Percentiles rank a stretch among this genome's conserved stretches.
phyloP scores from a whole-genome alignment of 768 basidiomycete genomes.

The Termitomyces sp. region DNA sequence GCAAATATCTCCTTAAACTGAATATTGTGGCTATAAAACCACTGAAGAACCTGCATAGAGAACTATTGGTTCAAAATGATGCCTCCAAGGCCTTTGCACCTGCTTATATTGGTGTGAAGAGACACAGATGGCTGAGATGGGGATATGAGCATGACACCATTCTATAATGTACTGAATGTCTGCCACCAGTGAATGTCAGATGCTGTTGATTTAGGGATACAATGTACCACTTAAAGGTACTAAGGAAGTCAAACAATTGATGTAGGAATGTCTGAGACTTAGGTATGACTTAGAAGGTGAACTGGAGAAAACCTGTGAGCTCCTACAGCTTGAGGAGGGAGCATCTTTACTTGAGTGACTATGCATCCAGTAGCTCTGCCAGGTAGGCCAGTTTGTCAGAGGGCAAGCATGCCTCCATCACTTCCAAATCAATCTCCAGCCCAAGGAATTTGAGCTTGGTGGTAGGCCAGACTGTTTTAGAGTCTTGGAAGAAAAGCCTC shows the following conservation, averaged over 20 bases:
- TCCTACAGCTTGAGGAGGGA: constrained; percentile 2
- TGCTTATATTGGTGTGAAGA: constrained; percentile 31
- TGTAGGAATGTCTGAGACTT: constrained; percentile 23
- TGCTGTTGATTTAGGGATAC: constrained; percentile 17
- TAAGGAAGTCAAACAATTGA: constrained; percentile 24
- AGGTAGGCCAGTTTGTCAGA: constrained; percentile 29
- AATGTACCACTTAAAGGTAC: constrained; percentile 21
- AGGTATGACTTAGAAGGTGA: constrained; percentile 30
- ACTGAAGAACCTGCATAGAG: constrained; percentile 19
- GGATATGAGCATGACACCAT: constrained; percentile 20
- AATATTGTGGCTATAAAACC: constrained; percentile 23
- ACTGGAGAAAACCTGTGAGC: too few relatives aligned
- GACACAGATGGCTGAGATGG: constrained; percentile 9
- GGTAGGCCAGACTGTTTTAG: neutral
- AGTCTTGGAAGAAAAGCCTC: too few relatives aligned
- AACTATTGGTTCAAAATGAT: constrained; percentile 26
- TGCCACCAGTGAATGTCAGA: constrained; percentile 31
- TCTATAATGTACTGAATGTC: constrained; percentile 22
- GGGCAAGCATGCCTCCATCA: too few relatives aligned
- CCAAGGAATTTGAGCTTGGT: too few relatives aligned
- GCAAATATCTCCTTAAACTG: too few relatives aligned
- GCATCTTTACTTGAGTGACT: too few relatives aligned
- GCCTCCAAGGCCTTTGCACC: constrained; percentile 28
- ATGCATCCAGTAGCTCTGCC: constrained; percentile 16
- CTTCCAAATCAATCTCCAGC: too few relatives aligned